These are phyloP conservation scores for Trametes pubescens DNA, from an alignment of 1,284 basidiomycete genomes.

Conservation along the genomic window DNA sequence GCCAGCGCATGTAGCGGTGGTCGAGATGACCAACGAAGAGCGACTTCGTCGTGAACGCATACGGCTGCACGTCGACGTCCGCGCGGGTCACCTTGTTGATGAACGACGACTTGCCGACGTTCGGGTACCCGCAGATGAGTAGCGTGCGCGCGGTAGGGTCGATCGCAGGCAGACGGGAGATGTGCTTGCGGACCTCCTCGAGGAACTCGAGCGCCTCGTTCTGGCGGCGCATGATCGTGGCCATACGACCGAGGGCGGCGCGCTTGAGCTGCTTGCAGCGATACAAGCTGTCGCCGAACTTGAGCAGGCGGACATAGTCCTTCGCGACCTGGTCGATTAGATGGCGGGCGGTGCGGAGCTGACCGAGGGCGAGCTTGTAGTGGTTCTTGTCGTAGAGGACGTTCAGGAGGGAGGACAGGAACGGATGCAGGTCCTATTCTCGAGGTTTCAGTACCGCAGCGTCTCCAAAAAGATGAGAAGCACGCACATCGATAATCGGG, in stretches of 20 bases:
- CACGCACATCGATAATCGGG: constrained; percentile 91
- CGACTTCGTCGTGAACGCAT: constrained; percentile 97
- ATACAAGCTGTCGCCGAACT: constrained; percentile 96
- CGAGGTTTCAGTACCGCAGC: neutral
- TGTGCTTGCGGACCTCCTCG: constrained; percentile 97
- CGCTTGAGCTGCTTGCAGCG: constrained; percentile 97
- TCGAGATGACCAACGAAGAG: constrained; percentile 97
- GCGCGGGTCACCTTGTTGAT: constrained; percentile 98
- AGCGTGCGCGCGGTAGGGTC: constrained; percentile 97
- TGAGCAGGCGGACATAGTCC: constrained; percentile 93
- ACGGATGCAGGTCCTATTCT: constrained; percentile 91
- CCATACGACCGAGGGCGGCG: constrained; percentile 96
- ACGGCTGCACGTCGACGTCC: constrained; percentile 97
- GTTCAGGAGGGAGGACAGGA: constrained; percentile 93
- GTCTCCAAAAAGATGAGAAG: neutral
- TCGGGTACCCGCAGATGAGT: constrained; percentile 96
- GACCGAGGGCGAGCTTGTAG: constrained; percentile 96
- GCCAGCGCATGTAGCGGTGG: constrained; percentile 98
- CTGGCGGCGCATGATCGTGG: constrained; percentile 95
- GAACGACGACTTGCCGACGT: constrained; percentile 97
- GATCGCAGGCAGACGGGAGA: constrained; percentile 94
- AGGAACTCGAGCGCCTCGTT: constrained; percentile 97
- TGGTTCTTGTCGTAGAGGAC: constrained; percentile 99
- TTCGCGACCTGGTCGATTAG: constrained; percentile 95
- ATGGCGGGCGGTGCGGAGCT: constrained; percentile 92